Percentiles rank a stretch among this genome's conserved stretches.
phyloP scores from a whole-genome alignment of 2,329 filamentous ascomycete genomes.

The Penicillium frequentans region DNA sequence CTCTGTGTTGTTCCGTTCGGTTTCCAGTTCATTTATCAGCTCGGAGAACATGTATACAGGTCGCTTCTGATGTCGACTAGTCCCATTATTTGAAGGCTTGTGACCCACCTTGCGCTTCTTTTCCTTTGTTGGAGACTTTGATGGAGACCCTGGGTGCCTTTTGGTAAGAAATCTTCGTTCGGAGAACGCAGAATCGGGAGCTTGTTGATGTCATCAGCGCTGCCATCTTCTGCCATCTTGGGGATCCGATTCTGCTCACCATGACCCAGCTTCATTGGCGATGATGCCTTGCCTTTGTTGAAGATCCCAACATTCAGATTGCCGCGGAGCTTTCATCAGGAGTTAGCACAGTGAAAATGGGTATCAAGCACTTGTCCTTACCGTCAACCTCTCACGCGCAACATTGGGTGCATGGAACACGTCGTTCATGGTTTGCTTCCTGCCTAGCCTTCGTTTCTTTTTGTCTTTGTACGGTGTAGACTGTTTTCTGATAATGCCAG shows the following conservation, averaged over 20 bases:
- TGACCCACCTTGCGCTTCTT: not conserved
- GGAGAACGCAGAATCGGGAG: conserved; percentile 22
- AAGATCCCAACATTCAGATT: conserved; percentile 33
- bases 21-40: not conserved
- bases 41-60: not conserved
- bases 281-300: conserved; percentile 36
- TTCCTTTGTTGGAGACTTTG: not conserved
- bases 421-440: conserved; percentile 49
- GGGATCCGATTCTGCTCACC: conserved; percentile 8
- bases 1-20: not conserved
- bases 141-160: not conserved
- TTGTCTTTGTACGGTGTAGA: conserved; percentile 16
- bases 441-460: conserved; percentile 23
- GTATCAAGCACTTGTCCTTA: conserved; percentile 28
- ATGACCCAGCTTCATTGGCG: conserved; percentile 22
- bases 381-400: conserved; percentile 54
- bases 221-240: not conserved
- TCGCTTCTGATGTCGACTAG: not conserved
- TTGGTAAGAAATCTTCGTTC: conserved; percentile 21
- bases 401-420: conserved; percentile 60
- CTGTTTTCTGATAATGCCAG: not conserved
- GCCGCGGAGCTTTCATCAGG: conserved; percentile 23
- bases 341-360: not conserved
- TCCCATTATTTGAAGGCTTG: not conserved
- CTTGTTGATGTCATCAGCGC: conserved; percentile 1